phyloP scores from a whole-genome alignment of 352 stramenopile genomes.

The Globisporangium paddicum region DNA sequence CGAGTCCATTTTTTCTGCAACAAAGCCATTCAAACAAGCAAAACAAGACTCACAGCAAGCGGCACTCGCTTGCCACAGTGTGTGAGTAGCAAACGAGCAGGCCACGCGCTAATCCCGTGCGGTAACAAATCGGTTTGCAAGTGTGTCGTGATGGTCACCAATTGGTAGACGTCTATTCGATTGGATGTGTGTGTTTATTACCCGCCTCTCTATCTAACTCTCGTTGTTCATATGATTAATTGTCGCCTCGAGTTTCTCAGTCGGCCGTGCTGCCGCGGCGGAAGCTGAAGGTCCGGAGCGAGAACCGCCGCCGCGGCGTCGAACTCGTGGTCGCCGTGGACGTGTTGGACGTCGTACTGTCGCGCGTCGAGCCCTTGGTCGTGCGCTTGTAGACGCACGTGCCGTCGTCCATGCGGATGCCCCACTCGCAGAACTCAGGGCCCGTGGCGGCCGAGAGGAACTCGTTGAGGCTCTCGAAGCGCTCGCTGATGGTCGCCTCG shows the following conservation, averaged over 20 bases:
- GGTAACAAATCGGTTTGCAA: too few species aligned
- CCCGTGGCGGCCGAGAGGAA: slow-evolving; percentile 39
- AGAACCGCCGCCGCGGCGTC: slow-evolving; percentile 18
- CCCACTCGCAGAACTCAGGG: slow-evolving; percentile 41
- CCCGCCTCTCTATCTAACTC: background rate
- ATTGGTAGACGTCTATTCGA: background rate
- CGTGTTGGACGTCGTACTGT: slow-evolving; percentile 13
- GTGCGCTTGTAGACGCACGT: slow-evolving; percentile 48
- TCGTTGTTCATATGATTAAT: background rate
- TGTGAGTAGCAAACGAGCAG: background rate
- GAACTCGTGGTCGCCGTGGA: slow-evolving; percentile 15
- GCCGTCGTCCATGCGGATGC: slow-evolving; percentile 42
- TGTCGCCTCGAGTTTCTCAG: slow-evolving; percentile 5
- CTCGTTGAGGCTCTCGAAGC: slow-evolving; percentile 38
- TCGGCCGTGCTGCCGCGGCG: slow-evolving; percentile 20
- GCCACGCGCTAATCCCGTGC: background rate
- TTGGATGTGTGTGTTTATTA: background rate
- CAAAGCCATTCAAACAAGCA: background rate
- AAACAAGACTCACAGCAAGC: background rate
- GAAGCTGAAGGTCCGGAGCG: slow-evolving; percentile 27
- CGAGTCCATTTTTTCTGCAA: background rate
- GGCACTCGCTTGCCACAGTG: too few species aligned
- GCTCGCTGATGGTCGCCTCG: slow-evolving; percentile 36
- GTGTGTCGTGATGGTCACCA: background rate
- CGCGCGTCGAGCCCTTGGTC: slow-evolving; percentile 15